Evolutionary conservation across 1,284 basidiomycete species (phyloP), one percentile per base, ranked within the genome.

Genomic region (Naganishia cerealis): DNA sequence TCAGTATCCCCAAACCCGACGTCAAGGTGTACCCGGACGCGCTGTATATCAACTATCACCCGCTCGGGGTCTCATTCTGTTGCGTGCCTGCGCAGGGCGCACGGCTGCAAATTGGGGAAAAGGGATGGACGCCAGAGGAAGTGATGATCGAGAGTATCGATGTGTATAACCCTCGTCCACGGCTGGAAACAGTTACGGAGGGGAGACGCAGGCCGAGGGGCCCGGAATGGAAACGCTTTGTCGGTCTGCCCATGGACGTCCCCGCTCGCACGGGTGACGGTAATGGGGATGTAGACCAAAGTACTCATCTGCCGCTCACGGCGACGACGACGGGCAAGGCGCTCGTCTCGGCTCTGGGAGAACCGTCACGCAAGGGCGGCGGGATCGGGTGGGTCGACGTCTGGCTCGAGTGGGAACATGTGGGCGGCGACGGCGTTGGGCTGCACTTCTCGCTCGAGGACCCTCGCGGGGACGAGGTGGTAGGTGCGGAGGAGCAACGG

Each of bases 351-450:
- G 75, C 77, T 43, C 79, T 94, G 39, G 92, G 92, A 21, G 92
- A 94, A 79, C 92, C 92, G 8, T 85, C 85, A 73, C 84, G 90
- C 66, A 95, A 94, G 76, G 92, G 92, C 7, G 91, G 92, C 29
- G 91, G 91, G 0, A 86, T 85, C 10, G 89, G 89, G n/a, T 91
- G 89, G 50, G 90, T 94, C 71, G 87, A 87, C 21, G 92, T 94
- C 70, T 95, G 91, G 90, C 89, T 91, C 72, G 92, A 94, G 78
- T 94, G 91, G 91, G 83, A 86, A n/a, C 84, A 81, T 69, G 84
- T 88, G 67, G 24, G 3, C 46, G 10, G n/a, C 9, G 24, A 24
- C 46, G 46, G 46, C 7, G 24, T 24, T 13, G 78, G 77, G 0
- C 24, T 81, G 16, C 77, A 79, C 74, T 68, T 81, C 24, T 76